Evolutionary conservation across 2,329 filamentous ascomycete genomes (phyloP).

Genomic region (Gnomoniopsis smithogilvyi): DNA sequence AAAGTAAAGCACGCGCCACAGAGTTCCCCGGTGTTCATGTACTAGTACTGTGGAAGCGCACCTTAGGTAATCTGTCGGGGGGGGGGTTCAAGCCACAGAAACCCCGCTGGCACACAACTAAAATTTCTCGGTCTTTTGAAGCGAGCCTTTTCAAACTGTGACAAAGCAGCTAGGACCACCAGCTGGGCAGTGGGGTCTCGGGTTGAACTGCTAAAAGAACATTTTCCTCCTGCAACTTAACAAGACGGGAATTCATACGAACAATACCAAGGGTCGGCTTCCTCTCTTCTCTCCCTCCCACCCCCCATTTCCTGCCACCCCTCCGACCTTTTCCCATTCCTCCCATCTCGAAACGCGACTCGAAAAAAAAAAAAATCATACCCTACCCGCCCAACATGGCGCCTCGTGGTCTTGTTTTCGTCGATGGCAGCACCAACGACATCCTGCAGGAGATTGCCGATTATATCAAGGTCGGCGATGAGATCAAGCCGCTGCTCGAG

Average conservation of each 20-base stretch:
- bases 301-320: neutral
- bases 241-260: conserved; percentile 1
- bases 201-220: conserved; percentile 12
- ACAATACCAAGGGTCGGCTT: conserved; percentile 17
- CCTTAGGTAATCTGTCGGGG: too few species aligned
- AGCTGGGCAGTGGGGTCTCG: conserved; percentile 11
- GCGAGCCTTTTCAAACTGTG: neutral
- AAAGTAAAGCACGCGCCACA: too few species aligned
- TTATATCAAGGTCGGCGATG: conserved; percentile 82
- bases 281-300: conserved; percentile 9
- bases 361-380: neutral
- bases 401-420: conserved; percentile 62
- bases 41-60: too few species aligned
- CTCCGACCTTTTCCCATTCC: neutral
- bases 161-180: neutral
- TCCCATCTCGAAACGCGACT: conserved; percentile 1
- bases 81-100: too few species aligned
- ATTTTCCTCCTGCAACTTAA: conserved; percentile 14
- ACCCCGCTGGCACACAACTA: too few species aligned
- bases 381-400: conserved; percentile 32
- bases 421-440: conserved; percentile 93
- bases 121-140: too few species aligned
- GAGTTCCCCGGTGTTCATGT: too few species aligned
- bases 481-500: conserved; percentile 70
- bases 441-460: conserved; percentile 91